Base-by-base conservation (phyloP, 2,329 filamentous ascomycete species). In the Monilinia polystroma region DNA sequence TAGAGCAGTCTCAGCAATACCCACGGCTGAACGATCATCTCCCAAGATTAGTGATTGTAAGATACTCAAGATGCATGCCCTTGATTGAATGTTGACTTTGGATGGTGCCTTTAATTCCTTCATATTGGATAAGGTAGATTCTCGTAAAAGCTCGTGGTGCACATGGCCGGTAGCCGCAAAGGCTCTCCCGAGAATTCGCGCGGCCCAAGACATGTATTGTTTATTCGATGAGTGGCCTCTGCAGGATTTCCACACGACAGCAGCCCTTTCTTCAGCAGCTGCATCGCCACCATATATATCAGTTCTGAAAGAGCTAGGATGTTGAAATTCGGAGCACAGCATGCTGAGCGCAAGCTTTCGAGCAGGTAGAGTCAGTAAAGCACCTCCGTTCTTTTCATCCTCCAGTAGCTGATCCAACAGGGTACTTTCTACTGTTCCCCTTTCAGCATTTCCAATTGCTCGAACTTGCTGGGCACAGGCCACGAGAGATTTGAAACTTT, bases 121-220 rank as follows among this genome's bases (percentile, higher is more conserved):
- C 75, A 81, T 58, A 71, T 81, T 78, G 18, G 79, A 77, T 7
- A 90, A 77, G 20, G 80, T 80, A 1, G 86, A 87, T 74, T 91
- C 88, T 35, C 82, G 80, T 1, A 89, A 76, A 56, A 90, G 80
- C 59, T 85, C 85, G 47, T 81, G 76, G 20, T 87, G 85, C 7
- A 92, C 83, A 65, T 86, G 82, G 1, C 93, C 93, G 38, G 87
- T 91, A 20, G 90, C 85, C 51, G 90, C 88, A 78, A 93, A 98
- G 0, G 92, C 89, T 75, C 92, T 86, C 10, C 96, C 95, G 55
- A 98, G 82, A 2, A 93, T 90, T 69, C 89, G 85, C 3, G 91
- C 93, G 55, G 91, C 90, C 96, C 96, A 99, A 0, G 91, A 80
- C 0, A 92, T 80, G 75, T 95, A 97, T 20, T 87, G 84, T 35